Base-by-base conservation (phyloP, 306 rosid genomes). In the Begonia loranthoides region DNA sequence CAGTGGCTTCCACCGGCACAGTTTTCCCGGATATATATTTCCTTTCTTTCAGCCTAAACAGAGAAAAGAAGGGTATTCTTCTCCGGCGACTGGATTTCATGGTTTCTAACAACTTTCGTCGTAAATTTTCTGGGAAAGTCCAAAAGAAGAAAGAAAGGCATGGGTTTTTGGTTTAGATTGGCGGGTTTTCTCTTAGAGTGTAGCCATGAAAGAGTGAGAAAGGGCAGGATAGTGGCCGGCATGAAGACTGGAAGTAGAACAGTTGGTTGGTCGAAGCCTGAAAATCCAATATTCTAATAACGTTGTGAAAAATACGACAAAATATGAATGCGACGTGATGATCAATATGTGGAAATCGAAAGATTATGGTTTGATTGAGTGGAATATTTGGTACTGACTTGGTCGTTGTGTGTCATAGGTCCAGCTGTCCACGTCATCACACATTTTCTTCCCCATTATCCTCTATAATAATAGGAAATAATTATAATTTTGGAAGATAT, bases 171-270 rank as follows among this genome's bases (percentile, higher is more conserved):
- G 40, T 57, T 68, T 65, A 13, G 58, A 43, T n/a, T 47, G 45
- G 10, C 13, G 44, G 52, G 45, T 44, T 62, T 58, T 40, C 21
- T 13, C 15, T 44, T 62, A 62, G 62, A 64, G 9, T 60, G 74
- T 70, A 14, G 80, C 95, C 95, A 81, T 85, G 68, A 66, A 68
- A 61, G 13, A 15, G 52, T 17, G 52, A 17, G 51, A 49, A 55
- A 13, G 13, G 36, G 44, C 15, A 2, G 36, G 15, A 13, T 28
- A 5, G 36, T 49, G 34, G 41, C 45, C 59, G 57, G 38, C 57
- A 49, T 43, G 47, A 43, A 43, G 8, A 43, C 47, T 28, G 5
- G 36, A 28, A 28, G 36, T 43, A 43, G 47, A 43, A 43, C 14
- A 43, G 47, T 43, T 14, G 1, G 16, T 47, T 47, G 51, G 51